Evolutionary conservation across 2,329 filamentous ascomycete genomes (phyloP).

Genomic region (Trichoderma guizhouense): DNA sequence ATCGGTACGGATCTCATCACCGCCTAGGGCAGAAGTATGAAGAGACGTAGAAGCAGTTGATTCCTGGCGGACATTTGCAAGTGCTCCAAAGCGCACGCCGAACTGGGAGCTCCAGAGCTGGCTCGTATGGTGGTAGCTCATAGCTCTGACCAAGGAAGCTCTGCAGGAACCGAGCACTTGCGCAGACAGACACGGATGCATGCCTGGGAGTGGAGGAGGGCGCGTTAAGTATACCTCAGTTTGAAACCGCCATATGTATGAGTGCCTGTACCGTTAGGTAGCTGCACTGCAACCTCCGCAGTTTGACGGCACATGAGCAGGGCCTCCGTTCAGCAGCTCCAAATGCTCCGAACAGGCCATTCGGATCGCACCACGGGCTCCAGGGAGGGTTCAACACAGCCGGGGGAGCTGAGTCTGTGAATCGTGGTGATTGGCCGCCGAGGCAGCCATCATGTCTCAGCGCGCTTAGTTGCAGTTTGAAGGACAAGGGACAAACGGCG

Average conservation of each 20-base stretch:
- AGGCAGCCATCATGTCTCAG: slow-evolving; percentile 15
- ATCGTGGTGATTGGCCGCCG: slow-evolving; percentile 15
- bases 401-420: slow-evolving; percentile 1
- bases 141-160: slow-evolving; percentile 14
- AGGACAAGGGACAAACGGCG: neutral
- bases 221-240: slow-evolving; percentile 26
- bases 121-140: slow-evolving; percentile 15
- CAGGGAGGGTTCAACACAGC: neutral
- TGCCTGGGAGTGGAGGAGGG: slow-evolving; percentile 21
- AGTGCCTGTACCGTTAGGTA: no score
- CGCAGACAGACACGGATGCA: neutral
- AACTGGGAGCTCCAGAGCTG: slow-evolving; percentile 31
- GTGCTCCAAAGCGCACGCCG: slow-evolving; percentile 31
- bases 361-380: neutral
- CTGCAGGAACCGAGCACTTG: neutral
- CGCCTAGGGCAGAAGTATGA: slow-evolving; percentile 16
- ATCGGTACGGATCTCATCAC: neutral
- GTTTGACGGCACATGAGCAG: neutral
- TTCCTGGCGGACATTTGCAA: slow-evolving; percentile 26
- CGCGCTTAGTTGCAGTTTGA: slow-evolving; percentile 5
- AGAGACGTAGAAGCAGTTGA: slow-evolving; percentile 29
- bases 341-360: neutral
- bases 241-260: neutral
- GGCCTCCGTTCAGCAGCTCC: neutral
- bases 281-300: neutral